Evolutionary conservation across 2,329 filamentous ascomycete species (phyloP), one percentile per base, ranked within the genome.

Genomic region (Madurella fahalii): DNA sequence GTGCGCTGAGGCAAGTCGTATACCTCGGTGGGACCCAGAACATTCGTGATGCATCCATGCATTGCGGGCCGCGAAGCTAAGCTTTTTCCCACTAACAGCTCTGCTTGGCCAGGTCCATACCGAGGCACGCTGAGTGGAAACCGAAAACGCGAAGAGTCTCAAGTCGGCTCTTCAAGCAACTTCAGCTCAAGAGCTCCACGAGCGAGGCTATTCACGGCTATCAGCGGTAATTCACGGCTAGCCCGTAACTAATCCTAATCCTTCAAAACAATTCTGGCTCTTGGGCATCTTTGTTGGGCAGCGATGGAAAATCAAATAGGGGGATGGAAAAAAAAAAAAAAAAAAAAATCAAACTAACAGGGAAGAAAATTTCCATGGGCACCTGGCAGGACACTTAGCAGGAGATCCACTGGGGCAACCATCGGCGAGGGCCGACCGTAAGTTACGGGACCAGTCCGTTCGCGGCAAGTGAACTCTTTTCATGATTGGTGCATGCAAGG

Each of bases 1-100:
- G 84, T 90, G 20, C 71, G 73, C 60, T 76, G 74, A 69, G 66
- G 40, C 30, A 20, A 5, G 7, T 8, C 16, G 13, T 43, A 30
- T 20, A 46, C 30, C 25, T 40, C 30, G 30, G 52, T 57, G 53
- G 53, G 54, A 41, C 45, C 41, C 52, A n/a, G 46, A 51, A 52
- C 17, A 20, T 50, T 52, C 50, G 31, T n/a, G 49, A 44, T 37
- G 17, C 31, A 42, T 58, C 54, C 40, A 58, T 47, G 40, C 17
- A 45, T 15, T 25, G 47, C 25, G 46, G 46, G 30, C 30, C 15
- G 46, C 46, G n/a, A 44, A 40, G 50, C 25, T 44, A 57, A 52
- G 53, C 44, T 56, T 56, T 52, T 50, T 41, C n/a, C 11, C 13
- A 9, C 25, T 31, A 13, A 7, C 25, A 25, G 25, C 25, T 25